Base-by-base conservation (phyloP, 2,329 filamentous ascomycete species). In the Capronia epimyces region DNA sequence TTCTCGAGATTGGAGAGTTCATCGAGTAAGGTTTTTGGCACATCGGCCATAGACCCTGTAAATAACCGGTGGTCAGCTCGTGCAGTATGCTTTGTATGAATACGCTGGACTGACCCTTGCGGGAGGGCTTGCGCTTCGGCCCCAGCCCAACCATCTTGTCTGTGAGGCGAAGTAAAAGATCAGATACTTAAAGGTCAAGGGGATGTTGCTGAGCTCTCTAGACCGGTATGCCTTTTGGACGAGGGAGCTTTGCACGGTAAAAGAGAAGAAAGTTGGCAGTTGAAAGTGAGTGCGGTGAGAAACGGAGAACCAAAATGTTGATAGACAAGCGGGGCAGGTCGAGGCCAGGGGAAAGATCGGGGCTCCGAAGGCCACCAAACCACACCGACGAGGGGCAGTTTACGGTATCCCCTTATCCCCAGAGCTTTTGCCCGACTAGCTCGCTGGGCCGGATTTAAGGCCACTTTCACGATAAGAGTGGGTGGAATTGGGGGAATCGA, bases 1-100 rank as follows among this genome's bases (percentile, higher is more conserved):
- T 89, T 79, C 74, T 97, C 93, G 20, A 97, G 79, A 56, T 80
- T 77, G 68, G 87, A 83, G 66, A 97, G 90, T 72, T 96, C 86
- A 47, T 78, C 69, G 67, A 88, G 74, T 59, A 96, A 80, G 70
- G 89, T 83, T 73, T 89, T 86, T 58, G 91, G 90, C 70, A 95
- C 80, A 75, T 96, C 89, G 69, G 84, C 83, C 81, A 93, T 88
- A 58, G 90, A 95, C 67, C 89, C 89, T 95, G 55, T 13, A 13
- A 22, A 18, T 5, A 15, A 8, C 20, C 3, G n/a, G 22, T 9
- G n/a, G 22, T 42, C 13, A 42, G 39, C 39, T 15, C n/a, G 3
- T 32, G 29, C 22, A 31, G 16, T 29, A 43, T 15, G 36, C 16
- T 46, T 37, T 41, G 42, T 44, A n/a, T 21, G 9, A 18, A 25